Conservation (phyloP, 345 rosid species). For the Ceriops tagal region DNA sequence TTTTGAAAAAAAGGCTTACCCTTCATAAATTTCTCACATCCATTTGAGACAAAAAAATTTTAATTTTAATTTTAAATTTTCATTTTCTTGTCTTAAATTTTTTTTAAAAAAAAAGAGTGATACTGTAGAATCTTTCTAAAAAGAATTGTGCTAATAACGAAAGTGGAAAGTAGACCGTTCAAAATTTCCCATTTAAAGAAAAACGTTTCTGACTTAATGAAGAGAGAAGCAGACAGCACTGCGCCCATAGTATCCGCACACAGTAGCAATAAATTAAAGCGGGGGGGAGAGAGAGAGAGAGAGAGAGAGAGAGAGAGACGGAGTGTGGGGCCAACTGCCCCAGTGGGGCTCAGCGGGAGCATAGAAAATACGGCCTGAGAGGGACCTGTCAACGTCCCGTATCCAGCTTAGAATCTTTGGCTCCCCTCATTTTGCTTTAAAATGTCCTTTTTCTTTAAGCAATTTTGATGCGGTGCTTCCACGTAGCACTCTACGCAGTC, state of each 20-base stretch:
- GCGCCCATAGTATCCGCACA: not conserved
- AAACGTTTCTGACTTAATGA: not conserved
- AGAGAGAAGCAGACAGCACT: not conserved
- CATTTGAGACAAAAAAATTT: too few species aligned
- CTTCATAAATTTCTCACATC: too few species aligned
- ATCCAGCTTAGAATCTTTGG: slow-evolving; percentile 37
- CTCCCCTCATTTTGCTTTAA: slow-evolving; percentile 6
- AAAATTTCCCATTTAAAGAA: not conserved
- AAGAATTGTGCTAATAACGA: not conserved
- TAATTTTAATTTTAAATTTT: too few species aligned
- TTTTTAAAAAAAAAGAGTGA: too few species aligned
- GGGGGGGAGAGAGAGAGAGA: not conserved
- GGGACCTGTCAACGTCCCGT: slow-evolving; percentile 39
- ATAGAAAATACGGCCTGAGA: not conserved
- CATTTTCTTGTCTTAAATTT: too few species aligned
- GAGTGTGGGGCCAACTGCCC: too few species aligned
- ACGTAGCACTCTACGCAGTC: slow-evolving; percentile 24
- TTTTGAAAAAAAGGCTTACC: too few species aligned
- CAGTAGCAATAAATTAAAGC: not conserved
- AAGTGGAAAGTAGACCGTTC: not conserved
- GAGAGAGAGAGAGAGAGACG: not conserved
- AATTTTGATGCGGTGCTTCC: not conserved
- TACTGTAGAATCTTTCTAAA: too few species aligned
- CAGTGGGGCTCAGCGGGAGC: too few species aligned
- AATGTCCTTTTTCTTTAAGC: too few species aligned